These are phyloP conservation scores for Chlorella sp. DNA, from an alignment of 139 green algal genomes.

Conservation along the genomic window DNA sequence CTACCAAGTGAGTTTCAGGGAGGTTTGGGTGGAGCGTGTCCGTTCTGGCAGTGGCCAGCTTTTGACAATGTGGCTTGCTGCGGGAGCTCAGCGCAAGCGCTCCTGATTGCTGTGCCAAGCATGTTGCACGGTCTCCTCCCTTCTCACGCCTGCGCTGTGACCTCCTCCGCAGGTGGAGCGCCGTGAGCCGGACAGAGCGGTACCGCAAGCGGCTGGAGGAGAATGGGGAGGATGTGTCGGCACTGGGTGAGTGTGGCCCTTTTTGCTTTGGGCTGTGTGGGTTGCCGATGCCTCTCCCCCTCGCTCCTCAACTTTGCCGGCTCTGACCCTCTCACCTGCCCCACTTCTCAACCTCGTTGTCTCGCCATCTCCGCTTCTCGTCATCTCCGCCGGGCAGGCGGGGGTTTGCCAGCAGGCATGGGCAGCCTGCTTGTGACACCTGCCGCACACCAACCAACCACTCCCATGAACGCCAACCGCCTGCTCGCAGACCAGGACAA, in stretches of 20 bases:
- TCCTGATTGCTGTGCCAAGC: neutral
- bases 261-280: neutral
- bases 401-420: too few relatives aligned
- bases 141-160: neutral
- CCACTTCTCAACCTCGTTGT: too few relatives aligned
- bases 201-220: conserved; percentile 77
- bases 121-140: neutral
- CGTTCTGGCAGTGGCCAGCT: too few relatives aligned
- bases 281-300: neutral
- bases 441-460: too few relatives aligned
- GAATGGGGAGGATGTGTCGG: conserved; percentile 50
- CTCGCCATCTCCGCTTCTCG: too few relatives aligned
- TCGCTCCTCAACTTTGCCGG: too few relatives aligned
- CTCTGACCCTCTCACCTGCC: too few relatives aligned
- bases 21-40: too few relatives aligned
- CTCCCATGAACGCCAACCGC: neutral
- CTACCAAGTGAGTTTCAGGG: conserved; percentile 60
- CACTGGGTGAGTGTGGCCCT: neutral
- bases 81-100: neutral
- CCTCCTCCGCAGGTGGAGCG: conserved; percentile 65
- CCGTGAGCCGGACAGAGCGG: conserved; percentile 67
- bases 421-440: too few relatives aligned
- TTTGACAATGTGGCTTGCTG: too few relatives aligned
- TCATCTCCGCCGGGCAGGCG: too few relatives aligned
- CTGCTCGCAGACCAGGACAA: conserved; percentile 58